Conservation (phyloP, 768 basidiomycete species). For the Trametes cinnabarina region DNA sequence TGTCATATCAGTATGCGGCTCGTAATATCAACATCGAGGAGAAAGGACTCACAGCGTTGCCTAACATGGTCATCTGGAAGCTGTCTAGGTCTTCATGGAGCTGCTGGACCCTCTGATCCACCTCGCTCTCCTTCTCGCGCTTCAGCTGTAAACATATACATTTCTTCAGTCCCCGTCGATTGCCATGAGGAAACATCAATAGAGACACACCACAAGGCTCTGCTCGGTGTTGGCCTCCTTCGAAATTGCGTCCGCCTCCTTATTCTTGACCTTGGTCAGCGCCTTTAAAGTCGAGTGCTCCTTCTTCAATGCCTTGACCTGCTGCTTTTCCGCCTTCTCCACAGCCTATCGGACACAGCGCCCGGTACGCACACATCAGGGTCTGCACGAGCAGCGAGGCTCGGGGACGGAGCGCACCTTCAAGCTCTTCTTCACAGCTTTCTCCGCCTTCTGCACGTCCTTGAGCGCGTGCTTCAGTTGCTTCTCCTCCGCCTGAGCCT, state of each 20-base stretch:
- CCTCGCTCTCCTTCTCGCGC: slow-evolving; percentile 7
- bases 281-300: slow-evolving; percentile 9
- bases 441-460: slow-evolving; percentile 18
- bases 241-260: slow-evolving; percentile 8
- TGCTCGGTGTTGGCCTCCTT: slow-evolving; percentile 1
- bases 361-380: no score
- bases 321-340: slow-evolving; percentile 11
- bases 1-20: no score
- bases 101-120: background rate
- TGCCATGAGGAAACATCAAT: background rate
- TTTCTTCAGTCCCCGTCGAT: background rate
- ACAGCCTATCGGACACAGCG: background rate
- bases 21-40: background rate
- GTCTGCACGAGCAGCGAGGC: background rate
- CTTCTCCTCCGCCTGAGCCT: slow-evolving; percentile 14
- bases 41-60: slow-evolving; percentile 10
- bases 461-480: slow-evolving; percentile 13
- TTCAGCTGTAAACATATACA: background rate
- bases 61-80: slow-evolving; percentile 1
- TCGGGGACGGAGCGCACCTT: slow-evolving; percentile 8
- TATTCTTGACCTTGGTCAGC: slow-evolving; percentile 9
- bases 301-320: slow-evolving; percentile 7
- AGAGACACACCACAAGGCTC: slow-evolving; percentile 1
- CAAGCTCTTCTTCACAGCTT: slow-evolving; percentile 14
- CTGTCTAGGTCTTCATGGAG: slow-evolving; percentile 6